These are phyloP conservation scores for Parascedosporium putredinis DNA, from an alignment of 2,329 filamentous ascomycete genomes.

Conservation along the genomic window DNA sequence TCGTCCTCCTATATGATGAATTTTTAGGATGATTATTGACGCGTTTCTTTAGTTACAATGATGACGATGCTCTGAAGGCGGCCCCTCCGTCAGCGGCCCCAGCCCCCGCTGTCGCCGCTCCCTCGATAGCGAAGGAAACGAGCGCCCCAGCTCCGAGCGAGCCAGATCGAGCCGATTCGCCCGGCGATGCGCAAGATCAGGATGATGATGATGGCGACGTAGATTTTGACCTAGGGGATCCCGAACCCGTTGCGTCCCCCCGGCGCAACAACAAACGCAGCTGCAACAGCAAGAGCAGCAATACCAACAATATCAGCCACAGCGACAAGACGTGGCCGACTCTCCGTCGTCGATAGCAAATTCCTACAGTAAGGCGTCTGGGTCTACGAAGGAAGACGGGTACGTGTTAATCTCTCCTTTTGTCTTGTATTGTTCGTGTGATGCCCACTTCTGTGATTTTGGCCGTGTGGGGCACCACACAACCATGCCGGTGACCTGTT, in stretches of 20 bases:
- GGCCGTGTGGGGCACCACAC: background rate
- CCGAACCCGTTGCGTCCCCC: slow-evolving; percentile 17
- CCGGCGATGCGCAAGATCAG: slow-evolving; percentile 31
- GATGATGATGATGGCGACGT: slow-evolving; percentile 48
- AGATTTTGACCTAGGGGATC: slow-evolving; percentile 46
- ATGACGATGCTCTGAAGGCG: slow-evolving; percentile 13
- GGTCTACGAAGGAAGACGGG: slow-evolving; percentile 29
- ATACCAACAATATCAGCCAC: slow-evolving; percentile 15
- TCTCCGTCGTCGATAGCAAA: background rate
- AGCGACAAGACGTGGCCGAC: slow-evolving; percentile 1
- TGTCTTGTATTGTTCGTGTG: background rate
- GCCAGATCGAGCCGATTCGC: slow-evolving; percentile 8
- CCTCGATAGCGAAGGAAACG: background rate
- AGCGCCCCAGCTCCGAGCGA: background rate
- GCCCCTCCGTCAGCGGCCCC: slow-evolving; percentile 18
- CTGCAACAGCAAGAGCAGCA: slow-evolving; percentile 15
- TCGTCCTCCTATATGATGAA: too few species aligned
- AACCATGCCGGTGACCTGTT: background rate
- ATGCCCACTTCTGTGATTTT: background rate
- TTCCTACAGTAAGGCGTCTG: background rate
- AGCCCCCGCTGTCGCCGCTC: slow-evolving; percentile 13
- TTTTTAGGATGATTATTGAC: too few species aligned
- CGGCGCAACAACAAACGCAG: slow-evolving; percentile 14
- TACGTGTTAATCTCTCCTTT: slow-evolving; percentile 20
- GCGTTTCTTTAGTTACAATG: slow-evolving; percentile 10